Conservation (phyloP, 768 basidiomycete species). For the Panus rudis region DNA sequence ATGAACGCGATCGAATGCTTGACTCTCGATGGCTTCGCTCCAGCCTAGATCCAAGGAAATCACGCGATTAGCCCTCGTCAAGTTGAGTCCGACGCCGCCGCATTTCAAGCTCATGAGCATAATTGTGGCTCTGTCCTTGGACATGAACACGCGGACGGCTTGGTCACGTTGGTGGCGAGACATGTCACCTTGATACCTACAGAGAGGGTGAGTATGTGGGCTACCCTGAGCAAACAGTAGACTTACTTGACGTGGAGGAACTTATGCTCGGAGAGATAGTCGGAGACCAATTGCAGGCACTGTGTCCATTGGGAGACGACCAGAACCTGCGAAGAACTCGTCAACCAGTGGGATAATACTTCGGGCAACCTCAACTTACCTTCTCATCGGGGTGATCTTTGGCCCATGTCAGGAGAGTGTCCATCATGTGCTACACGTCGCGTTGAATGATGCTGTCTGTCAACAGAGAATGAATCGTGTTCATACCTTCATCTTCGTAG, state of each 20-base stretch:
- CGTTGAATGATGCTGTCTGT: not conserved
- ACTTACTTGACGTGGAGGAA: conserved; percentile 54
- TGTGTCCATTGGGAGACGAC: conserved; percentile 68
- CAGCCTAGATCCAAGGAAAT: conserved; percentile 59
- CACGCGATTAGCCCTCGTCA: conserved; percentile 56
- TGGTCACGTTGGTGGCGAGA: conserved; percentile 41
- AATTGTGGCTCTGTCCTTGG: conserved; percentile 44
- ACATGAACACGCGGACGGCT: conserved; percentile 55
- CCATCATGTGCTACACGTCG: conserved; percentile 46
- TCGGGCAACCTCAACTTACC: conserved; percentile 27
- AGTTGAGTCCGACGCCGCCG: conserved; percentile 50
- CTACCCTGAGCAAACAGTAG: no score
- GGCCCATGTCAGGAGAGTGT: conserved; percentile 39
- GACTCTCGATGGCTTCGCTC: conserved; percentile 56
- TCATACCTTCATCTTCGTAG: conserved; percentile 68
- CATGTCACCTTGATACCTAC: conserved; percentile 65
- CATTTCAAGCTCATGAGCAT: conserved; percentile 64
- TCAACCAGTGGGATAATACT: conserved; percentile 1
- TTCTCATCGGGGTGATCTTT: conserved; percentile 52
- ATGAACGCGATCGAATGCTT: conserved; percentile 46
- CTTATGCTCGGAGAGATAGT: conserved; percentile 47
- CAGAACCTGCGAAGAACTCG: conserved; percentile 34
- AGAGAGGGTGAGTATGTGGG: no score
- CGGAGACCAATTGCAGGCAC: conserved; percentile 55
- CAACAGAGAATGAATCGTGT: not conserved